phyloP scores from a whole-genome alignment of 129 eudicot species.

The Gnaphalium uliginosum region DNA sequence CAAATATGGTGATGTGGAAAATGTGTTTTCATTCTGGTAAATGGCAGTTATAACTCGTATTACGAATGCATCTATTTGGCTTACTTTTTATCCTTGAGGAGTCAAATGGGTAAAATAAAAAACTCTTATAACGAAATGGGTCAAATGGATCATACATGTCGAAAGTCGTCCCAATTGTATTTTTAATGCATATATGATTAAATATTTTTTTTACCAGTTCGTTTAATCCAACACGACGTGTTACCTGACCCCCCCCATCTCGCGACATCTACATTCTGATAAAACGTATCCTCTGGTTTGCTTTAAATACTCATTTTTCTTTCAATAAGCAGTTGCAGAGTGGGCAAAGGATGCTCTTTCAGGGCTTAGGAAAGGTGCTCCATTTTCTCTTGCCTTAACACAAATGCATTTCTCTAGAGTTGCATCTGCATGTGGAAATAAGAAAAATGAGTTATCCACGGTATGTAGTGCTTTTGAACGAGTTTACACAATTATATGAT shows the following conservation, averaged over 20 bases:
- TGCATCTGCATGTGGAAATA: slow-evolving; percentile 53
- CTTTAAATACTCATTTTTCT: slow-evolving; percentile 3
- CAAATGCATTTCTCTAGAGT: slow-evolving; percentile 70
- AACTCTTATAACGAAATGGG: background rate
- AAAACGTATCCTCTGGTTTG: background rate
- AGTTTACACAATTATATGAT: background rate
- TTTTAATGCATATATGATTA: too few species aligned
- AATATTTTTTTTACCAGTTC: too few species aligned
- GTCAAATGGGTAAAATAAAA: slow-evolving; percentile 1
- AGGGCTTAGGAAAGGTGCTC: slow-evolving; percentile 81
- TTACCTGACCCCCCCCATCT: background rate
- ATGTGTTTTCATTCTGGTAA: background rate
- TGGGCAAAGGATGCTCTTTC: slow-evolving; percentile 91
- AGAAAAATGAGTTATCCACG: slow-evolving; percentile 51
- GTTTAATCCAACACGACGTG: too few species aligned
- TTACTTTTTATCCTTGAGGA: background rate
- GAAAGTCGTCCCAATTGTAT: too few species aligned
- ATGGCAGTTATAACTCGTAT: background rate
- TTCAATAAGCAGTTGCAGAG: slow-evolving; percentile 64
- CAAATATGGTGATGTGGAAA: background rate
- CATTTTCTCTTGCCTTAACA: slow-evolving; percentile 75
- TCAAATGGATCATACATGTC: background rate
- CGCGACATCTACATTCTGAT: background rate
- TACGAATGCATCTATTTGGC: background rate
- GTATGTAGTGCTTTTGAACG: slow-evolving; percentile 29